A percentile compares a stretch with the other conserved stretches of the same genome.
These are phyloP conservation scores for Lanmaoa rubissima DNA, from an alignment of 768 basidiomycete species.

Conservation along the genomic window DNA sequence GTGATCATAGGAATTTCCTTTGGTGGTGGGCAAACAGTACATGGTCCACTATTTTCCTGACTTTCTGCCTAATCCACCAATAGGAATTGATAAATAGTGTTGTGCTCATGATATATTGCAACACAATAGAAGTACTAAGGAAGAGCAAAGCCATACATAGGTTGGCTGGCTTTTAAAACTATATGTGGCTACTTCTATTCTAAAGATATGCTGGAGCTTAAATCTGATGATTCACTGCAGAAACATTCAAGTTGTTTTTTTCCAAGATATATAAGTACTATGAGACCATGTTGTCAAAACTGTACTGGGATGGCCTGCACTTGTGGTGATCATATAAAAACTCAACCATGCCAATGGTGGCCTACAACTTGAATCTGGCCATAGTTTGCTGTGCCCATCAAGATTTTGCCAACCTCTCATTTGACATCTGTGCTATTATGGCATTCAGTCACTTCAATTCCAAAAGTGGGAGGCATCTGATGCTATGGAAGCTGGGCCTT, in stretches of 20 bases:
- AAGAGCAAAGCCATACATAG: too few species aligned
- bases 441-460: neutral
- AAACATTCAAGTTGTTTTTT: neutral
- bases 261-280: neutral
- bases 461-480: neutral
- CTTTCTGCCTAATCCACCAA: too few species aligned
- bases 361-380: neutral
- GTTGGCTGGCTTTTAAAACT: too few species aligned
- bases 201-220: too few species aligned
- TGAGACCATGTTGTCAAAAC: neutral
- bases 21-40: too few species aligned
- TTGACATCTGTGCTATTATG: slow-evolving; percentile 2
- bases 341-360: neutral
- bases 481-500: neutral
- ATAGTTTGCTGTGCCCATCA: neutral
- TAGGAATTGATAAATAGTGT: too few species aligned
- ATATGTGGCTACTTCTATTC: too few species aligned
- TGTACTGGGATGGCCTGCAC: fast-evolving
- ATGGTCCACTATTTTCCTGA: too few species aligned
- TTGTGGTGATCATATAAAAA: neutral
- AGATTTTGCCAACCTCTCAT: slow-evolving; percentile 1
- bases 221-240: neutral
- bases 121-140: too few species aligned
- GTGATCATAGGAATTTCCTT: too few species aligned
- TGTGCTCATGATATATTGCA: too few species aligned